Base-by-base conservation (phyloP, 352 stramenopile genomes). In the Pilasporangium apinafurcum region DNA sequence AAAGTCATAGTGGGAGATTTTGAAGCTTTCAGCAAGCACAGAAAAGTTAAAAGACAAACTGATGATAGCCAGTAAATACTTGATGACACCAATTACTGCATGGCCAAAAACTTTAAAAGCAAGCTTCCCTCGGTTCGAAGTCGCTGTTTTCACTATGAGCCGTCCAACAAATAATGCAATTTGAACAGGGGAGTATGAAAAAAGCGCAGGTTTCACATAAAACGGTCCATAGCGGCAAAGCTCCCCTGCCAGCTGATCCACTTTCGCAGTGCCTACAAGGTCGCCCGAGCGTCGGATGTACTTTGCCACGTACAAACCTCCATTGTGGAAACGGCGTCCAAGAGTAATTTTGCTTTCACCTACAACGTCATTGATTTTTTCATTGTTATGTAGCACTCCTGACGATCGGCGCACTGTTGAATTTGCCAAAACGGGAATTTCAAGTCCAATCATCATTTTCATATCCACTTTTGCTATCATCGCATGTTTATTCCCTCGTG, bases 1-100 rank as follows among this genome's bases (percentile, higher is more conserved):
- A 2, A 79, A 18, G 1, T 44, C 37, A 0, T 2, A 4, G 4
- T 31, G 14, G 12, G 62, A 27, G 6, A 75, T 36, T 0, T 60
- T 54, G 53, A 79, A 72, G 26, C 65, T 65, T 0, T 44, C 56
- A 1, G 58, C 53, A 6, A 83, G 43, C 29, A 83, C 63, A 1
- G 56, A 65, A 20, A 83, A 62, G 58, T 83, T 83, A 67, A 83
- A 83, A 4, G 66, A 80, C 31, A 83, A 63, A 65, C 60, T 78
- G 31, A 83, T 46, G 13, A 83, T 51, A 0, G 51, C 48, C 12
- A 83, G 38, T 29, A 80, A 67, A 48, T 80, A 80, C 44, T 83
- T 83, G 39, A 65, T 2, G 5, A 61, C 10, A 2, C 55, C 37
- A 12, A 83, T 44, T 2, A 58, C 10, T 2, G 42, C 44, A 34